Evolutionary conservation across 768 basidiomycete genomes (phyloP).

Genomic region (Xerocomellus amylosporus): DNA sequence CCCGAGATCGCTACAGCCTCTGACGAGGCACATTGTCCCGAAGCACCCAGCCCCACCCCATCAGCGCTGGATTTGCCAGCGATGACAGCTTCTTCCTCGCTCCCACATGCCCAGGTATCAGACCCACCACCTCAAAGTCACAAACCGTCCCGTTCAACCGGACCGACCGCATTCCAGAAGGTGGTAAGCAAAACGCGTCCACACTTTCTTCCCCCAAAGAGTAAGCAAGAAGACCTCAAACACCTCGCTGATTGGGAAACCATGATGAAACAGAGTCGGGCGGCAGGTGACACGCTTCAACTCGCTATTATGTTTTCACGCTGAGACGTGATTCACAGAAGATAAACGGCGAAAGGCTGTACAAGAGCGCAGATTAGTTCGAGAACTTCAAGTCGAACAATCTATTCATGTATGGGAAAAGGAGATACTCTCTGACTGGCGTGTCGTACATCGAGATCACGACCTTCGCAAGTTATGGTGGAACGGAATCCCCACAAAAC

Average conservation of each 20-base stretch:
- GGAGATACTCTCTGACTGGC: conserved; percentile 81
- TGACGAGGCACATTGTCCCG: not conserved
- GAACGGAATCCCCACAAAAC: conserved; percentile 80
- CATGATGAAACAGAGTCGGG: conserved; percentile 83
- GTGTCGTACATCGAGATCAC: conserved; percentile 62
- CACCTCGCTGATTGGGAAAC: conserved; percentile 83
- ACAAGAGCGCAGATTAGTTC: conserved; percentile 57
- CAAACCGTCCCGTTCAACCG: conserved; percentile 50
- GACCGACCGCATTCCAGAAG: conserved; percentile 73
- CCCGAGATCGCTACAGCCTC: not conserved
- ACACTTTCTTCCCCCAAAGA: conserved; percentile 80
- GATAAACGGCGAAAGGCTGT: conserved; percentile 65
- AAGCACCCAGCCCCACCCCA: conserved; percentile 1
- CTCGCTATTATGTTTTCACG: not conserved
- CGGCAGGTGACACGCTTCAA: conserved; percentile 49
- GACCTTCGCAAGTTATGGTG: conserved; percentile 77
- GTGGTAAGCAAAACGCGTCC: conserved; percentile 85
- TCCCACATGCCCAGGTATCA: conserved; percentile 21
- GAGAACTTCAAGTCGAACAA: conserved; percentile 68
- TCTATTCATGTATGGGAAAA: conserved; percentile 74
- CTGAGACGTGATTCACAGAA: conserved; percentile 40
- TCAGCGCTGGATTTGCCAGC: conserved; percentile 21
- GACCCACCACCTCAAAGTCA: conserved; percentile 30
- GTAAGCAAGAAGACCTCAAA: conserved; percentile 69
- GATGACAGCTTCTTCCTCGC: conserved; percentile 31